phyloP scores from a whole-genome alignment of 371 early-diverging fungal genomes.

The Mucor mucedo region DNA sequence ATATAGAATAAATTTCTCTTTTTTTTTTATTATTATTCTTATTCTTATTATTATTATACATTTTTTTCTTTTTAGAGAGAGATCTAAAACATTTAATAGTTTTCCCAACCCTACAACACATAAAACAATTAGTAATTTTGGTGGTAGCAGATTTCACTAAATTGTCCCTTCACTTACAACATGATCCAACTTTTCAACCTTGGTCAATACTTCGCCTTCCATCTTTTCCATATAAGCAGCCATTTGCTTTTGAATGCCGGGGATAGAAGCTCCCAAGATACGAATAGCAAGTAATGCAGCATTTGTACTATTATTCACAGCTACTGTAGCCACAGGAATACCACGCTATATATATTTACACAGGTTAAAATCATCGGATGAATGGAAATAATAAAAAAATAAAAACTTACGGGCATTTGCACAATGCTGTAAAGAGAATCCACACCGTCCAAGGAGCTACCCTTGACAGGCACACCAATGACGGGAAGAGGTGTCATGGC shows the following conservation, averaged over 20 bases:
- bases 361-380: background rate
- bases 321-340: slow-evolving; percentile 96
- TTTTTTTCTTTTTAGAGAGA: background rate
- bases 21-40: background rate
- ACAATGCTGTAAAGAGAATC: slow-evolving; percentile 96
- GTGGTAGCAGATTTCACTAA: background rate
- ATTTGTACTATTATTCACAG: slow-evolving; percentile 95
- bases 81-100: background rate
- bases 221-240: slow-evolving; percentile 74
- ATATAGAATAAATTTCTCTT: background rate
- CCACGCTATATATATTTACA: slow-evolving; percentile 70
- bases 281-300: slow-evolving; percentile 95
- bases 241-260: slow-evolving; percentile 79
- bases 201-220: slow-evolving; percentile 84
- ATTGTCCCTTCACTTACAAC: slow-evolving; percentile 46
- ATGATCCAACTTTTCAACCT: slow-evolving; percentile 77
- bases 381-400: slow-evolving; percentile 2
- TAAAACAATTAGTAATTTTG: background rate
- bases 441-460: slow-evolving; percentile 91
- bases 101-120: background rate
- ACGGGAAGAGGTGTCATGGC: slow-evolving; percentile 95
- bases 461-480: slow-evolving; percentile 95
- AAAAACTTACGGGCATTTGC: slow-evolving; percentile 93
- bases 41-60: background rate
- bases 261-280: slow-evolving; percentile 82